Base-by-base conservation (phyloP, 192 early-diverging fungal genomes). In the Podila epicladia region DNA sequence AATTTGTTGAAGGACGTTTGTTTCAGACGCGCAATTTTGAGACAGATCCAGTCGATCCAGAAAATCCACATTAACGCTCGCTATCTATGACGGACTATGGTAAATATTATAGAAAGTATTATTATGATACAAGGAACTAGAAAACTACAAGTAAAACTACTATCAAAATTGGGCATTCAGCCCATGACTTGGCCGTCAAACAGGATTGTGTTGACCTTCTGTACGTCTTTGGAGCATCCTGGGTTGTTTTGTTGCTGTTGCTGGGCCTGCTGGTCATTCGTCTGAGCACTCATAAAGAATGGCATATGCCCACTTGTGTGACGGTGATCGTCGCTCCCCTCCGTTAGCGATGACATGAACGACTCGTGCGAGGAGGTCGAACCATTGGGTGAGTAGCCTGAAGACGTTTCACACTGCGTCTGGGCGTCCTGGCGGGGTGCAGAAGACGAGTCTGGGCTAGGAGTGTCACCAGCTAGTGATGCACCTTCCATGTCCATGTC, bases 401-500 rank as follows among this genome's bases (percentile, higher is more conserved):
- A 55, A 22, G n/a, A 24, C 1, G 53, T 17, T 12, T 31, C 26
- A 15, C 59, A 61, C 29, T 61, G 59, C 8, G 59, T 61, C 29
- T 61, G 59, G 7, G 29, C 59, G 19, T 61, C 59, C 26, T 61
- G 59, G 17, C 59, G 29, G 8, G 59, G 29, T 9, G 19, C 31
- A 2, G 59, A 24, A 31, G 26, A 19, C 3, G 59, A 24, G 26
- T 33, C 29, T 24, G 66, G 64, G 9, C 70, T 79, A 0, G 75
- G 75, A 0, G 70, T 64, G 28, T 79, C 70, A 26, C 62, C 55
- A 7, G 67, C 64, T 20, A 73, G 55, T 4, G 77, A 80, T 4
- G 69, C 66, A 3, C 58, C 33, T 9, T 80, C 77, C 77, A 73
- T 80, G n/a, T 80, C 77, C 70, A 73, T 80, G 57, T 80, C 77